Evolutionary conservation across 1,284 basidiomycete species (phyloP).

Genomic region (Marasmius fiardii): DNA sequence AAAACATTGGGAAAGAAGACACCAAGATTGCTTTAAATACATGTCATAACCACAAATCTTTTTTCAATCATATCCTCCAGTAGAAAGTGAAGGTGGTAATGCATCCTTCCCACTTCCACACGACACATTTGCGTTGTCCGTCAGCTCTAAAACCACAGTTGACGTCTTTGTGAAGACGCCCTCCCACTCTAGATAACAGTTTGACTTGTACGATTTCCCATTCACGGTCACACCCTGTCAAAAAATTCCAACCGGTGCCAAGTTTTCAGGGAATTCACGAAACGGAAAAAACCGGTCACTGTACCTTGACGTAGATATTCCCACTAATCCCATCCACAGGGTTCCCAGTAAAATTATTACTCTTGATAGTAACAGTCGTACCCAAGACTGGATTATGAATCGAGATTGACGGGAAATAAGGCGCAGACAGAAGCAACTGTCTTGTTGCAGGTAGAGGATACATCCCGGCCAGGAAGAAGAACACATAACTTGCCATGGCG

Average conservation of each 20-base stretch:
- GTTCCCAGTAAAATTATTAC: conserved; percentile 36
- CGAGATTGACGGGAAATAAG: conserved; percentile 56
- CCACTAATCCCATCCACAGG: conserved; percentile 30
- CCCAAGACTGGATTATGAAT: conserved; percentile 56
- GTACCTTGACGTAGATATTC: conserved; percentile 54
- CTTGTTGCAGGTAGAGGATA: conserved; percentile 60
- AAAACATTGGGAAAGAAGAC: too few relatives aligned
- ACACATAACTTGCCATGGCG: conserved; percentile 67
- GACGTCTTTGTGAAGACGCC: conserved; percentile 51
- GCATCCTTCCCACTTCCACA: conserved; percentile 45
- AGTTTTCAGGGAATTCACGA: neutral
- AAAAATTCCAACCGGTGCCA: neutral
- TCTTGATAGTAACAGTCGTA: conserved; percentile 51
- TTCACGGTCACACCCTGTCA: conserved; percentile 53
- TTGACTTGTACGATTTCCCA: conserved; percentile 52
- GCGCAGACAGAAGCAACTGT: conserved; percentile 57
- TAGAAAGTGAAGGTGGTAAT: conserved; percentile 58
- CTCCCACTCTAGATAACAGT: conserved; percentile 57
- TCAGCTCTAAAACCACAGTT: conserved; percentile 46
- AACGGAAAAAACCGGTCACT: conserved; percentile 10
- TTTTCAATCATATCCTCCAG: conserved; percentile 49
- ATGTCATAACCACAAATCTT: too few relatives aligned
- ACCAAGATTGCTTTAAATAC: too few relatives aligned
- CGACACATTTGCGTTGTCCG: conserved; percentile 44
- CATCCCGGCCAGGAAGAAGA: conserved; percentile 57